Evolutionary conservation across 1,139 yeast genomes (phyloP).

Genomic region (Suhomyces wounanorum): DNA sequence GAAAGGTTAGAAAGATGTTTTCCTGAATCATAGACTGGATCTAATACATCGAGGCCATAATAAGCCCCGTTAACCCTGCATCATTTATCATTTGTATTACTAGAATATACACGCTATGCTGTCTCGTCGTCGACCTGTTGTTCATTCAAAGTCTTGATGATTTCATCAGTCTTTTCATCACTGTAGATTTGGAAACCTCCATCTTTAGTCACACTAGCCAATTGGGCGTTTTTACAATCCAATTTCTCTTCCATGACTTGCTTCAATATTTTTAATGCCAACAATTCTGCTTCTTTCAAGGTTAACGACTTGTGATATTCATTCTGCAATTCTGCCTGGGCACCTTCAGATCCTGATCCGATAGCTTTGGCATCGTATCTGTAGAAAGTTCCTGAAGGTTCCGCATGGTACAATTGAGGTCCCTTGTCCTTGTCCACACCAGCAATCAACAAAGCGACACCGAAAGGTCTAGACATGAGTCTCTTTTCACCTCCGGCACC

Average conservation of each 20-base stretch:
- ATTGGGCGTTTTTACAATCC: constrained; percentile 93
- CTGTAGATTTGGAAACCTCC: constrained; percentile 85
- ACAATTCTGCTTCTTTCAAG: constrained; percentile 88
- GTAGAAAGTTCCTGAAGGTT: constrained; percentile 97
- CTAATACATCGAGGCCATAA: background rate
- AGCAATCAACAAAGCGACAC: constrained; percentile 95
- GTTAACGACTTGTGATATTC: constrained; percentile 95
- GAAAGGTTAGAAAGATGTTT: constrained; percentile 52
- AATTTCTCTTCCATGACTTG: constrained; percentile 99
- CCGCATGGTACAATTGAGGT: constrained; percentile 97
- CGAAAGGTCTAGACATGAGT: constrained; percentile 98
- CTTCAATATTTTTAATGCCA: constrained; percentile 85
- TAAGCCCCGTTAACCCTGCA: background rate
- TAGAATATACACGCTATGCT: constrained; percentile 6
- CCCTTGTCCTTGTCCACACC: constrained; percentile 93
- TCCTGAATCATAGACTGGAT: constrained; percentile 24
- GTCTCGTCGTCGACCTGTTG: constrained; percentile 53
- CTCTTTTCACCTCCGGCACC: constrained; percentile 98
- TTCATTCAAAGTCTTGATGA: constrained; percentile 74
- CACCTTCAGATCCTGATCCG: constrained; percentile 99
- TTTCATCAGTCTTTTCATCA: constrained; percentile 81
- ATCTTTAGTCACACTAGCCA: constrained; percentile 87
- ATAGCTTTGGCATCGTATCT: constrained; percentile 98
- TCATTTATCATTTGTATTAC: constrained; percentile 7
- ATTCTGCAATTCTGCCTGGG: constrained; percentile 95